Evolutionary conservation across 2,329 filamentous ascomycete genomes (phyloP).

Genomic region (Domatiomyces globalis): DNA sequence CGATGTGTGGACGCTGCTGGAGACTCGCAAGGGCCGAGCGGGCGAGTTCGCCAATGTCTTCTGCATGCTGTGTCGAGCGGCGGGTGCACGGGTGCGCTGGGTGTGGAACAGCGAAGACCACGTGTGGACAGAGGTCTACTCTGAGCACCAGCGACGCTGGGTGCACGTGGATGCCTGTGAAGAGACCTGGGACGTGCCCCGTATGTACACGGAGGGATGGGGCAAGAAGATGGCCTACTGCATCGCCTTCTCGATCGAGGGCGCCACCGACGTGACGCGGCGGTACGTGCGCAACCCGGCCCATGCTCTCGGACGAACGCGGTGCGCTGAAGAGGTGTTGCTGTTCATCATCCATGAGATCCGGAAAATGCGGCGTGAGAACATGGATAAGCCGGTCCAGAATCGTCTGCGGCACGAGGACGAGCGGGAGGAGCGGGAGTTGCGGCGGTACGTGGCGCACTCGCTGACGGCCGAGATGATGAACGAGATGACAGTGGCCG

Average conservation of each 20-base stretch:
- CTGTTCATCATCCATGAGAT: slow-evolving; percentile 89
- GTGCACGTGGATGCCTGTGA: slow-evolving; percentile 94
- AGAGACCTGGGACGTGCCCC: slow-evolving; percentile 86
- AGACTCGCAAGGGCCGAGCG: slow-evolving; percentile 70
- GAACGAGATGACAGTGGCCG: slow-evolving; percentile 26
- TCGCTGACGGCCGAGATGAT: slow-evolving; percentile 33
- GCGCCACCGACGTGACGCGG: slow-evolving; percentile 52
- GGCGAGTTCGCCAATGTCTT: slow-evolving; percentile 99
- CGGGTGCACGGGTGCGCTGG: slow-evolving; percentile 85
- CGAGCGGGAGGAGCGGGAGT: slow-evolving; percentile 35
- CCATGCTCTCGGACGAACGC: slow-evolving; percentile 59
- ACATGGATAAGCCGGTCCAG: slow-evolving; percentile 73
- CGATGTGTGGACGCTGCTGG: slow-evolving; percentile 82
- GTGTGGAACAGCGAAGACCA: slow-evolving; percentile 97
- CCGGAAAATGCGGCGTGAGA: slow-evolving; percentile 64
- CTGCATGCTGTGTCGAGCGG: slow-evolving; percentile 89
- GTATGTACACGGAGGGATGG: slow-evolving; percentile 89
- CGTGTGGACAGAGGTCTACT: slow-evolving; percentile 96
- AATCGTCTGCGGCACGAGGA: slow-evolving; percentile 33
- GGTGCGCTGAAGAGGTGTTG: slow-evolving; percentile 77
- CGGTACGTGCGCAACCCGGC: slow-evolving; percentile 44
- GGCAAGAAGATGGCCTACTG: slow-evolving; percentile 94
- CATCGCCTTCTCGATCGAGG: slow-evolving; percentile 89
- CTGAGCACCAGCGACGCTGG: slow-evolving; percentile 84
- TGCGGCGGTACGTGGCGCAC: slow-evolving; percentile 32